Conservation (phyloP, 2,329 filamentous ascomycete genomes). For the Penicillium sp. region DNA sequence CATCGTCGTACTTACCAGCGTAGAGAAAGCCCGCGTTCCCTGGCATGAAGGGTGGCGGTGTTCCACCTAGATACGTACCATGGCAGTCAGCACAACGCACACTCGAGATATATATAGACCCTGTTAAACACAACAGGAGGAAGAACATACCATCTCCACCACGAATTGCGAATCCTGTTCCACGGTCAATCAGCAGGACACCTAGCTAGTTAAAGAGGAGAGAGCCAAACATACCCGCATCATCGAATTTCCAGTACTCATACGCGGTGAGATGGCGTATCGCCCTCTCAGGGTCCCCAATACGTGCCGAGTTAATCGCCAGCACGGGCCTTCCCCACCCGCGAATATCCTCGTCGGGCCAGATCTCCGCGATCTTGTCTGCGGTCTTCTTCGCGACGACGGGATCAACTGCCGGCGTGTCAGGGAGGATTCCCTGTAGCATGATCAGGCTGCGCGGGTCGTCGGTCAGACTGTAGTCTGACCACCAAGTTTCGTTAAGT, state of each 20-base stretch:
- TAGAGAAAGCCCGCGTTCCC: conserved; percentile 23
- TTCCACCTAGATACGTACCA: conserved; percentile 8
- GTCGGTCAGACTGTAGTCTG: conserved; percentile 9
- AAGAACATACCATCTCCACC: conserved; percentile 17
- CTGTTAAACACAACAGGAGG: no score
- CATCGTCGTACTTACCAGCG: conserved; percentile 9
- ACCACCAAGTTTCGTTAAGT: conserved; percentile 22
- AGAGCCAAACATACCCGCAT: conserved; percentile 16
- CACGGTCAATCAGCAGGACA: not conserved
- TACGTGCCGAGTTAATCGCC: conserved; percentile 20
- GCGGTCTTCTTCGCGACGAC: conserved; percentile 14
- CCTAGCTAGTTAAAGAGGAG: not conserved
- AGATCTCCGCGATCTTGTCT: conserved; percentile 19
- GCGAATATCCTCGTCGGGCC: conserved; percentile 21
- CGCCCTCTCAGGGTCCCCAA: conserved; percentile 17
- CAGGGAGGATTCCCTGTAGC: conserved; percentile 22
- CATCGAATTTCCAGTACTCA: conserved; percentile 24
- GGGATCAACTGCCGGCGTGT: conserved; percentile 17
- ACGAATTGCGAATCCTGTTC: conserved; percentile 21
- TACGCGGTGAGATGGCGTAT: conserved; percentile 21
- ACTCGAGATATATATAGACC: no score
- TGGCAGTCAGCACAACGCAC: not conserved
- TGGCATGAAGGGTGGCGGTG: conserved; percentile 24
- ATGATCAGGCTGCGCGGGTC: conserved; percentile 24
- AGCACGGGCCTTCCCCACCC: conserved; percentile 25